Conservation (phyloP, 78 protist genomes). For the Planoprotostelium fungivorum region DNA sequence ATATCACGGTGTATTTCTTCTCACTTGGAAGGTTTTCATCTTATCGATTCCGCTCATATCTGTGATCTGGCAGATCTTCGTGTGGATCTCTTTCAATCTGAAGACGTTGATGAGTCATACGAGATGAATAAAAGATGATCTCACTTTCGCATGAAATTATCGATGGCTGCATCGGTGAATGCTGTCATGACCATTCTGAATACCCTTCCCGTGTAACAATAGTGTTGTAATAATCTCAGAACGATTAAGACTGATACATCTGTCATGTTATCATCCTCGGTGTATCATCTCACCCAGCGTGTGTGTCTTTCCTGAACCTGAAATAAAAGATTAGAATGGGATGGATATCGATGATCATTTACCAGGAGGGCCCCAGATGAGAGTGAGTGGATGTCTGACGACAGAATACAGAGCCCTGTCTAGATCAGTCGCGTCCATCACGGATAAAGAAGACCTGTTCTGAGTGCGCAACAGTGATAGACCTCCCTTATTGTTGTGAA, state of each 20-base stretch:
- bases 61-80: background rate
- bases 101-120: background rate
- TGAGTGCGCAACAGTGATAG: too few species aligned
- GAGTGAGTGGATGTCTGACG: background rate
- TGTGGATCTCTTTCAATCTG: background rate
- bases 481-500: background rate
- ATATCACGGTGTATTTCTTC: background rate
- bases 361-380: background rate
- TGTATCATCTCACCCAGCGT: too few species aligned
- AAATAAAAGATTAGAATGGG: too few species aligned
- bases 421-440: too few species aligned
- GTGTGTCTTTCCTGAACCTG: background rate
- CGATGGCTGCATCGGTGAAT: background rate
- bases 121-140: background rate
- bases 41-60: background rate
- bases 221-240: background rate
- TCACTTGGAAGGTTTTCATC: background rate
- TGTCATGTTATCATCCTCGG: too few species aligned
- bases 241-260: background rate
- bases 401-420: background rate
- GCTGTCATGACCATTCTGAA: background rate
- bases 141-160: background rate
- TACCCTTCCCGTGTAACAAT: background rate
- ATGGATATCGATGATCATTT: background rate
- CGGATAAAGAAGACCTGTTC: too few species aligned